phyloP scores from a whole-genome alignment of 257 asterid species.

The Mentha longifolia region DNA sequence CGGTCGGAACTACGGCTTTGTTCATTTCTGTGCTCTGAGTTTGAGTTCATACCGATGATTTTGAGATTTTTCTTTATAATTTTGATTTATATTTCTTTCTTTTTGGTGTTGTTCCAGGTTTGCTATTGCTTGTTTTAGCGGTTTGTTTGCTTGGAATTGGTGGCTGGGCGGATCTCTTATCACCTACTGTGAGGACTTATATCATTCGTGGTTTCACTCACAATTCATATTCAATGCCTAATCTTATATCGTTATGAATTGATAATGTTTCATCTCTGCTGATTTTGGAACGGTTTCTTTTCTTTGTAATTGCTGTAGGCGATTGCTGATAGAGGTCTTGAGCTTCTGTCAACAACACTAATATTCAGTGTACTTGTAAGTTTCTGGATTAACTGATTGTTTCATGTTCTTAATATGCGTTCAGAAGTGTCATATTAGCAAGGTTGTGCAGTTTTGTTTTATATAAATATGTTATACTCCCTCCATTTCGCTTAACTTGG shows the following conservation, averaged over 20 bases:
- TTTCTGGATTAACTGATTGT: conserved; percentile 29
- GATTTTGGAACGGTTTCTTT: no score
- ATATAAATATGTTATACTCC: background rate
- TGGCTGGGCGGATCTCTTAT: conserved; percentile 63
- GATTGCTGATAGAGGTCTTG: conserved; percentile 90
- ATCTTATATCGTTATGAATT: background rate
- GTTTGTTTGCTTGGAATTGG: conserved; percentile 70
- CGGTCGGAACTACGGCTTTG: conserved; percentile 44
- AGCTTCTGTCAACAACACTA: conserved; percentile 77
- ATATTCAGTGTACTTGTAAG: conserved; percentile 75
- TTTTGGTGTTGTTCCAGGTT: conserved; percentile 45
- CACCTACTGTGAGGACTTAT: conserved; percentile 63
- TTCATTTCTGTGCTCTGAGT: conserved; percentile 8
- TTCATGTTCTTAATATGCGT: conserved; percentile 5
- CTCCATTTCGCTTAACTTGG: no score
- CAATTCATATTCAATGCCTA: background rate
- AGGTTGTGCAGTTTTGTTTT: background rate
- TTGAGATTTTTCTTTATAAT: background rate
- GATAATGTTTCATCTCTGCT: no score
- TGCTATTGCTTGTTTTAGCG: conserved; percentile 57
- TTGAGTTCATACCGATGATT: conserved; percentile 31
- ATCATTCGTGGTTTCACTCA: background rate
- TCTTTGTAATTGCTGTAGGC: no score
- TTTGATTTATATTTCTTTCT: background rate
- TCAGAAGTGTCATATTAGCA: background rate